Conservation (phyloP, 169 alveolate genomes). For the Plasmodium knowlesi region DNA sequence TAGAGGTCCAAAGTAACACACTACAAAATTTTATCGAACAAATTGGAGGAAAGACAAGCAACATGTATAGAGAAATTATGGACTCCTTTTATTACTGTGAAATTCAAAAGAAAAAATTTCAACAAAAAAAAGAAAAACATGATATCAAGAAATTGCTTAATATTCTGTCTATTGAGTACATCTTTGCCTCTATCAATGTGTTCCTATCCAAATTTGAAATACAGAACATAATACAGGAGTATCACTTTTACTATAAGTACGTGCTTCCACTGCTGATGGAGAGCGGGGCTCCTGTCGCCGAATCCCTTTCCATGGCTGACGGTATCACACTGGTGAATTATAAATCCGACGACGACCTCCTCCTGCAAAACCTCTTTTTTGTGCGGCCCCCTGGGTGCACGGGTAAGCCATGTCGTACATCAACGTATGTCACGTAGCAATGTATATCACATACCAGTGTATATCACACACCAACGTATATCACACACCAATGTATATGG, state of each 20-base stretch:
- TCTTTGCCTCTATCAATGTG: slow-evolving; percentile 63
- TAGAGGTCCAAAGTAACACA: slow-evolving; percentile 56
- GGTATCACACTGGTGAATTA: slow-evolving; percentile 24
- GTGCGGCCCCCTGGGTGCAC: background rate
- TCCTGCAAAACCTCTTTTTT: slow-evolving; percentile 51
- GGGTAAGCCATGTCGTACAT: background rate
- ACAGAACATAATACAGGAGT: slow-evolving; percentile 74
- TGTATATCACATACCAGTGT: background rate
- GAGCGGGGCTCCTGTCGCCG: background rate
- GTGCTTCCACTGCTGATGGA: slow-evolving; percentile 8
- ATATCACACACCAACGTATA: too few relatives aligned
- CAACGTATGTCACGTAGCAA: background rate
- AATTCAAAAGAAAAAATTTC: slow-evolving; percentile 68
- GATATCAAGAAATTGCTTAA: slow-evolving; percentile 57
- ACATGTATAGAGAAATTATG: slow-evolving; percentile 42
- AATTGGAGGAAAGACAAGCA: slow-evolving; percentile 57
- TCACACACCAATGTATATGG: background rate
- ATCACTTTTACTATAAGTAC: slow-evolving; percentile 69
- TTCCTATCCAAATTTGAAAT: slow-evolving; percentile 74
- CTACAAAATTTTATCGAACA: slow-evolving; percentile 57
- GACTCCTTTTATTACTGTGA: slow-evolving; percentile 74
- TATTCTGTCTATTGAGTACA: slow-evolving; percentile 65
- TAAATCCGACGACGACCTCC: slow-evolving; percentile 41
- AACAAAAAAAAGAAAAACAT: slow-evolving; percentile 58
- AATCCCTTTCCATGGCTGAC: slow-evolving; percentile 12